Evolutionary conservation across 805 yeast species (phyloP), one percentile per base, ranked within the genome.

Genomic region (Metschnikowia borealis): DNA sequence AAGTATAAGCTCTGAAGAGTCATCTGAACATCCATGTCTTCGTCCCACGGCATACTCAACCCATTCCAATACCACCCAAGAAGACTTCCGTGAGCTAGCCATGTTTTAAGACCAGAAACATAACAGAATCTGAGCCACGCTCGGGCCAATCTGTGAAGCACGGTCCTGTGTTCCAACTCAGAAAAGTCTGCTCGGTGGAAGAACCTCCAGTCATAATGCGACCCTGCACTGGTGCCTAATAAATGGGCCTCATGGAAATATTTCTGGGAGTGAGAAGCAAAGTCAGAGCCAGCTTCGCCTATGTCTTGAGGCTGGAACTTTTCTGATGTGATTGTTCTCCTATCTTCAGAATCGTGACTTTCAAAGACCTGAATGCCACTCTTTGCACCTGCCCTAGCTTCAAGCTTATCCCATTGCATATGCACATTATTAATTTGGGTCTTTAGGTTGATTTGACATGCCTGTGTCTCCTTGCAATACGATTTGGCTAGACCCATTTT

Each of bases 21-120:
- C 71, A 83, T 75, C 56, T 83, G 85, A 23, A 83, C 82, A 66
- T 84, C 89, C 46, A 80, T 66, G 62, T 84, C 89, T 49, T 74
- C 71, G 61, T 84, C 89, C 87, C 87, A 84, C 0, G 87, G 85
- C 62, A 84, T 74, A 6, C 72, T 67, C 48, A 79, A 55, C 0
- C 88, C 87, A 59, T 82, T 81, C 79, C 86, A 81, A 55, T 80
- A 69, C 80, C 86, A 82, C 10, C 85, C 81, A 37, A 82, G 69
- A 54, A 83, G 67, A 1, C 85, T 69, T 1, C 89, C 89, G 61
- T 83, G 87, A 1, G 85, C 85, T 6, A 83, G 68, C 87, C 85
- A 83, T 4, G 85, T 73, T 8, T 71, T 64, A 7, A 81, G 54
- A 1, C 80, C 81, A 42, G 72, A 64, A 3, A 74, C 65, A 32